Conservation (phyloP, 345 rosid genomes). For the Citrus mangshanensis region DNA sequence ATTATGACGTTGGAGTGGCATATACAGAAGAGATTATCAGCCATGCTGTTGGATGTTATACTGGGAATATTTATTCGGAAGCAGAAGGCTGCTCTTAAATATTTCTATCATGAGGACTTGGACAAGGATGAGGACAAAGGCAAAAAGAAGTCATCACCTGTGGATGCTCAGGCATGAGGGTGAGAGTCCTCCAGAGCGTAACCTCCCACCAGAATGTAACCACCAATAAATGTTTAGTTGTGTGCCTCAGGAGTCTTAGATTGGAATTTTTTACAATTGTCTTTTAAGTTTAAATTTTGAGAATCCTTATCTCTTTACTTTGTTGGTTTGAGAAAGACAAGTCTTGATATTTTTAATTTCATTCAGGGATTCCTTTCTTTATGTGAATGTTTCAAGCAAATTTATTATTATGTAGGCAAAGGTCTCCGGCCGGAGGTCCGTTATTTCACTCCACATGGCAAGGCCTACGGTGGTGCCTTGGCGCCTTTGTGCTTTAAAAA, state of each 20-base stretch:
- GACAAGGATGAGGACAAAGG: too few relatives aligned
- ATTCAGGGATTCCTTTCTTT: not conserved
- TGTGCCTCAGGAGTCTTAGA: too few relatives aligned
- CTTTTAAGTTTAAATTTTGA: not conserved
- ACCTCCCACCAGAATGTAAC: too few relatives aligned
- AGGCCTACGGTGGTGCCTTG: too few relatives aligned
- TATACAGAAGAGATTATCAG: slow-evolving; percentile 76
- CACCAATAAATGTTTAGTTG: not conserved
- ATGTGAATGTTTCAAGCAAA: slow-evolving; percentile 16
- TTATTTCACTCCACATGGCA: too few relatives aligned
- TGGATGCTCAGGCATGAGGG: too few relatives aligned
- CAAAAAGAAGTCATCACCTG: too few relatives aligned
- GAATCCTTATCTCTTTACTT: slow-evolving; percentile 14
- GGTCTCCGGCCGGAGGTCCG: too few relatives aligned
- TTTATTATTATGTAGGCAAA: not conserved
- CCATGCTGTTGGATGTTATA: slow-evolving; percentile 93
- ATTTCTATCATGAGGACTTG: too few relatives aligned
- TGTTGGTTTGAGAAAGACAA: slow-evolving; percentile 16
- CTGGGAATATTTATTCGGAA: slow-evolving; percentile 79
- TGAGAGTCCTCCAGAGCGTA: too few relatives aligned
- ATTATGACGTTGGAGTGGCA: slow-evolving; percentile 92
- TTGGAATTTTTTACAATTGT: too few relatives aligned
- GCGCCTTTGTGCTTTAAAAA: too few relatives aligned
- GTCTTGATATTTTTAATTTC: not conserved
- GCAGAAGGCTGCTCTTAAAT: slow-evolving; percentile 39